Conservation (phyloP, 805 yeast species). For the Candida cerambycidarum region DNA sequence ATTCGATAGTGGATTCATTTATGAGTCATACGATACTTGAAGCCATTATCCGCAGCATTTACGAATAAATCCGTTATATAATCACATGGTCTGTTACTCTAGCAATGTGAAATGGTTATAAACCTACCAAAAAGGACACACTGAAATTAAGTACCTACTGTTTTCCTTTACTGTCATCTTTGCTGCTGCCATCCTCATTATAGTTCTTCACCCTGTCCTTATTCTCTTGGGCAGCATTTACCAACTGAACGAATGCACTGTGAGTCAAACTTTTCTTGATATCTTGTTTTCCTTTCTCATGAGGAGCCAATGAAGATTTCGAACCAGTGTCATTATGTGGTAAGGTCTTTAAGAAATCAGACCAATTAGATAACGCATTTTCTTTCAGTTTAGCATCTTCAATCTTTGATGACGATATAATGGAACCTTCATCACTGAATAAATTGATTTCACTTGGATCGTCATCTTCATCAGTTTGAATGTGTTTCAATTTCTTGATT, state of each 20-base stretch:
- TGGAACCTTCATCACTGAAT: conserved; percentile 34
- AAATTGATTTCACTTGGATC: conserved; percentile 48
- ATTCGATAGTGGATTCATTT: too few species aligned
- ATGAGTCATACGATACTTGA: too few species aligned
- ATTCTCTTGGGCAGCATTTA: conserved; percentile 62
- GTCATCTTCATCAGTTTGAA: conserved; percentile 59
- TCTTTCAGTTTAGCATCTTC: conserved; percentile 11
- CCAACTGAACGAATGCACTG: conserved; percentile 69
- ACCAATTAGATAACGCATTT: conserved; percentile 28
- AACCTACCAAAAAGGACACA: too few species aligned
- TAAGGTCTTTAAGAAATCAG: conserved; percentile 25
- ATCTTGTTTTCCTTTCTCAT: conserved; percentile 3
- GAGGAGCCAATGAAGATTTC: conserved; percentile 22
- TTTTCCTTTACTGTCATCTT: not conserved
- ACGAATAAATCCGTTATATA: too few species aligned
- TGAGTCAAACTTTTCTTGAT: conserved; percentile 43
- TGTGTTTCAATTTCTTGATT: conserved; percentile 64
- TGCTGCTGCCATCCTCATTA: not conserved
- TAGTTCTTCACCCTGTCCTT: conserved; percentile 42
- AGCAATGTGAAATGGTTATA: too few species aligned
- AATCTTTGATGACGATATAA: conserved; percentile 10
- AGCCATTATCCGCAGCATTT: too few species aligned
- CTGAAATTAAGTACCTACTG: too few species aligned
- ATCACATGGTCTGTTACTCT: too few species aligned
- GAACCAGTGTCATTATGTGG: conserved; percentile 21